Base-by-base conservation (phyloP, 2,329 filamentous ascomycete species). In the Alternaria viburni region DNA sequence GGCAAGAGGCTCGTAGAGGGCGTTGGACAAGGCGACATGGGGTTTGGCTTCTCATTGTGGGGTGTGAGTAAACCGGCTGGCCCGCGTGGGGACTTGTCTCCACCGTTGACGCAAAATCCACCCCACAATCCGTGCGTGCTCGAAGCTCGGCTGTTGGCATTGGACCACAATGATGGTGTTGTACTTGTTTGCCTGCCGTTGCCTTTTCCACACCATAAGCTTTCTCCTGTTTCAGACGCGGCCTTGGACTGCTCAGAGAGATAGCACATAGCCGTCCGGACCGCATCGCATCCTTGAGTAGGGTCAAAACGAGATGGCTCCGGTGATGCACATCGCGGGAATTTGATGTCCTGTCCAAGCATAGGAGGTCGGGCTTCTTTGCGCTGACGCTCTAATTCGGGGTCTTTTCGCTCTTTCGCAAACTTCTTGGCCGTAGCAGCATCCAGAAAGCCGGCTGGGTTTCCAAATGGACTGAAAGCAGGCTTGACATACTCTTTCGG, bases 221-320 rank as follows among this genome's bases (percentile, higher is more conserved):
- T 87, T 72, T 90, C 91, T 25, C 71, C 74, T 44, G 74, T 73
- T 57, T 73, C 69, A 60, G 77, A 75, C 15, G 75, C 75, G 23
- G 85, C 62, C 78, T 80, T 65, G 81, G 77, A 83, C 80, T 80
- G 86, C 77, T 81, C 83, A 77, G 82, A 81, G 11, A 84, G 73
- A 62, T 85, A 84, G 69, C 82, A 83, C 83, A 85, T 85, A 30
- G 83, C 80, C 45, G 80, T 80, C 26, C 79, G 74, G 9, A 84
- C 71, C 74, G 88, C 69, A 82, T 87, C 77, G 10, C 82, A 84
- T 9, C 81, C 79, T 74, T 93, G 91, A 59, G 92, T 90, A 1
- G 91, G 89, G 75, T 97, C 93, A 73, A 96, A 91, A 73, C 93
- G 90, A 15, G 93, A 96, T 58, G 90, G 88, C 78, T 95, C 90